A percentile compares a stretch with the other conserved stretches of the same genome.
Conservation (phyloP, 78 protist species). For the Polysphondylium violaceum region DNA sequence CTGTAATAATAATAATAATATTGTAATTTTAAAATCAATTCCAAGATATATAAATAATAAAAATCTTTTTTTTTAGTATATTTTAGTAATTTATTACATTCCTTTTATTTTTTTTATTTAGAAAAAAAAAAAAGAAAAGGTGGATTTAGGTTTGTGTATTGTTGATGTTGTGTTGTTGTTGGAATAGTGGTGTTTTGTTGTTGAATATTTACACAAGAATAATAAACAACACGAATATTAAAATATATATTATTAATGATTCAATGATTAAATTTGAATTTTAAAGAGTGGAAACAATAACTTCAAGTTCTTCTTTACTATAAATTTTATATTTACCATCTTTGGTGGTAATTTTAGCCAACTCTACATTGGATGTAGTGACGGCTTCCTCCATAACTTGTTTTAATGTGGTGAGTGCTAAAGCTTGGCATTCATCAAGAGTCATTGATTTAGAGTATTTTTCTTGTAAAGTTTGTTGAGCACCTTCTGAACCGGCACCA, state of each 20-base stretch:
- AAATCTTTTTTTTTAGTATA: too few relatives aligned
- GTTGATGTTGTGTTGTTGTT: background rate
- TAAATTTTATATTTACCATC: constrained; percentile 72
- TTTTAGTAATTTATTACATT: too few relatives aligned
- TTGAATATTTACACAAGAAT: too few relatives aligned
- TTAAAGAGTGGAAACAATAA: constrained; percentile 71
- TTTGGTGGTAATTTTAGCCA: constrained; percentile 81
- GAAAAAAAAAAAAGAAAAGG: background rate
- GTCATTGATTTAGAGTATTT: constrained; percentile 93
- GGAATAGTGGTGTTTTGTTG: background rate
- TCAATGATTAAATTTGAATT: background rate
- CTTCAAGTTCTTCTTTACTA: constrained; percentile 83
- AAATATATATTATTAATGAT: too few relatives aligned
- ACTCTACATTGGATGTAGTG: constrained; percentile 89
- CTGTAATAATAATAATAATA: too few relatives aligned
- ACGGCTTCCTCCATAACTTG: constrained; percentile 99
- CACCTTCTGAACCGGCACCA: constrained; percentile 99
- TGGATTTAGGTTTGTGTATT: too few relatives aligned
- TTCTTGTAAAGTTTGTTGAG: constrained; percentile 95
- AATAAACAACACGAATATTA: too few relatives aligned
- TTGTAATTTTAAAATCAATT: too few relatives aligned
- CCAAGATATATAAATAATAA: too few relatives aligned
- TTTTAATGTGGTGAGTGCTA: constrained; percentile 94
- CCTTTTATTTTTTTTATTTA: background rate
- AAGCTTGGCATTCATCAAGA: constrained; percentile 92